Evolutionary conservation across 495 filamentous ascomycete genomes (phyloP).

Genomic region (Staphylotrichum longicolle): DNA sequence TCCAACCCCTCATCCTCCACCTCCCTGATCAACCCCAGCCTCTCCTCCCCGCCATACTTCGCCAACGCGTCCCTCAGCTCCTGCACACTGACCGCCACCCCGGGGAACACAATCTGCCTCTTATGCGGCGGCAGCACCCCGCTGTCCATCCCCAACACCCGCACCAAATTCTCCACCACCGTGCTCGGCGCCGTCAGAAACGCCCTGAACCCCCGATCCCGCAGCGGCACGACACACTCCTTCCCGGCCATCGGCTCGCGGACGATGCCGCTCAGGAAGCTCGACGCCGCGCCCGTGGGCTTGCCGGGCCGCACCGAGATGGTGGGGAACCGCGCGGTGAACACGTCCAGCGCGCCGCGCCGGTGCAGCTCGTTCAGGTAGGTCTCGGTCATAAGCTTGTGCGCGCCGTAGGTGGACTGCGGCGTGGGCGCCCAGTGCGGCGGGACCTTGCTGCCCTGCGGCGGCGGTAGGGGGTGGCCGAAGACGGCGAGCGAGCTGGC

Average conservation of each 20-base stretch:
- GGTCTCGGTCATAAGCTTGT: conserved; percentile 74
- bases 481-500: conserved; percentile 46
- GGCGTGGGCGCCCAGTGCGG: conserved; percentile 60
- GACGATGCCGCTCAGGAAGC: conserved; percentile 69
- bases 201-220: conserved; percentile 56
- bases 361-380: conserved; percentile 75
- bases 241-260: conserved; percentile 55
- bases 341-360: conserved; percentile 64
- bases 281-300: conserved; percentile 71
- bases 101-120: conserved; percentile 70
- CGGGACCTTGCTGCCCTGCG: neutral
- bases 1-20: conserved; percentile 63
- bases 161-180: conserved; percentile 67
- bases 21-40: conserved; percentile 61
- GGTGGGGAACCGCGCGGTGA: conserved; percentile 69
- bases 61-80: conserved; percentile 74
- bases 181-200: conserved; percentile 69
- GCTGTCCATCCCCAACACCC: conserved; percentile 56
- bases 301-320: conserved; percentile 71
- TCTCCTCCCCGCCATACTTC: conserved; percentile 67
- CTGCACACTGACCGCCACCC: conserved; percentile 66
- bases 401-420: conserved; percentile 68
- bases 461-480: conserved; percentile 31
- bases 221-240: conserved; percentile 62
- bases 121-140: conserved; percentile 55